Evolutionary conservation across 192 early-diverging fungal genomes (phyloP).

Genomic region (Powellomyces hirtus): DNA sequence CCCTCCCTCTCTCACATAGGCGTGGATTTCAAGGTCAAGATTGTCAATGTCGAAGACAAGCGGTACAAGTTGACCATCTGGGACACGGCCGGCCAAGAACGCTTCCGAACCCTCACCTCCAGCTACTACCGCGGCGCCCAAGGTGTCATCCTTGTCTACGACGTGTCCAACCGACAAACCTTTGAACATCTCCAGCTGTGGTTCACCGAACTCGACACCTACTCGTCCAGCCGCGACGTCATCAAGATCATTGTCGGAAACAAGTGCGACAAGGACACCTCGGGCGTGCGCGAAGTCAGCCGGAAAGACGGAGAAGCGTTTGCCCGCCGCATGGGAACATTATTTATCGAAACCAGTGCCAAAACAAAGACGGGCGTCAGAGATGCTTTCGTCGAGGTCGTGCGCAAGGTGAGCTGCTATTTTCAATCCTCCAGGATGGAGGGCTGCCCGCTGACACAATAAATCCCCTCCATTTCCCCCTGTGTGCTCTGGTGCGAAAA

Average conservation of each 20-base stretch:
- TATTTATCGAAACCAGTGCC: slow-evolving; percentile 96
- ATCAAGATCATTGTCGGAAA: slow-evolving; percentile 99
- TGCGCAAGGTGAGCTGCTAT: slow-evolving; percentile 70
- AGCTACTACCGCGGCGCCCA: slow-evolving; percentile 98
- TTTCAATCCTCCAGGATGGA: background rate
- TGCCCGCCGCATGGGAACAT: slow-evolving; percentile 81
- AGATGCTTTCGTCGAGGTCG: slow-evolving; percentile 93
- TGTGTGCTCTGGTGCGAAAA: background rate
- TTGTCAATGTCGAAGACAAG: slow-evolving; percentile 76
- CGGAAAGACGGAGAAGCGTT: slow-evolving; percentile 89
- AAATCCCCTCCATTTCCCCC: background rate
- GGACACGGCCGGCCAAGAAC: slow-evolving; percentile 99
- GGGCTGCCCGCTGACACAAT: background rate
- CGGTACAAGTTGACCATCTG: slow-evolving; percentile 97
- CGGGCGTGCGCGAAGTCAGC: slow-evolving; percentile 66
- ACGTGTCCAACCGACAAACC: slow-evolving; percentile 89
- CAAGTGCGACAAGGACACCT: slow-evolving; percentile 89
- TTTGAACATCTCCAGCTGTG: slow-evolving; percentile 93
- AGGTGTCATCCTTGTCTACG: slow-evolving; percentile 97
- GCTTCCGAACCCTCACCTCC: slow-evolving; percentile 95
- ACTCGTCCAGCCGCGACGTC: slow-evolving; percentile 80
- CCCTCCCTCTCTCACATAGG: slow-evolving; percentile 44
- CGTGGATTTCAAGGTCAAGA: slow-evolving; percentile 98
- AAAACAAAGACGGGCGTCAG: slow-evolving; percentile 90
- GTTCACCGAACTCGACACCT: slow-evolving; percentile 94